These are phyloP conservation scores for Amorphotheca resinae DNA, from an alignment of 495 filamentous ascomycete genomes.

Conservation along the genomic window DNA sequence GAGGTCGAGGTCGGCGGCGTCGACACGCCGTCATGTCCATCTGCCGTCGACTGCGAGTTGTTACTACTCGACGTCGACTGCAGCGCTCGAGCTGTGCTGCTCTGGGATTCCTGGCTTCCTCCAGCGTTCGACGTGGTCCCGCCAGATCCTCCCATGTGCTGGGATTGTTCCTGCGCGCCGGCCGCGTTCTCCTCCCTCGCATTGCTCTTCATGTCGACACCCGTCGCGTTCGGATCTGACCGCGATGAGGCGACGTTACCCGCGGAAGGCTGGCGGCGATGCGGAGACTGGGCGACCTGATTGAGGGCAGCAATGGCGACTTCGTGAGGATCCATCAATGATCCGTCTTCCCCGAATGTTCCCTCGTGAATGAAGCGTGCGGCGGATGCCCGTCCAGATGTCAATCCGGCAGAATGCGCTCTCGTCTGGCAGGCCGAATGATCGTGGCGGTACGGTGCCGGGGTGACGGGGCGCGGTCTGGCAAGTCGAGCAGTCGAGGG, in stretches of 20 bases:
- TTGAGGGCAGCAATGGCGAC: conserved; percentile 16
- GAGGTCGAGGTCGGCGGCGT: conserved; percentile 19
- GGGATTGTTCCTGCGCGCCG: conserved; percentile 1
- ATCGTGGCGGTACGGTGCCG: not conserved
- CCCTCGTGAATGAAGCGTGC: not conserved
- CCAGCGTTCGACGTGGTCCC: not conserved
- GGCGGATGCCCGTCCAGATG: not conserved
- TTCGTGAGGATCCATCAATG: conserved; percentile 11
- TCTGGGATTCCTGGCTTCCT: conserved; percentile 1
- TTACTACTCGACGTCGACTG: conserved; percentile 9
- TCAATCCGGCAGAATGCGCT: no score
- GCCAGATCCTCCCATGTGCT: not conserved
- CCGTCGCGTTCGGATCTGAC: conserved; percentile 9
- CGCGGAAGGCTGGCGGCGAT: conserved; percentile 1
- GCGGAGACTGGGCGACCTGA: conserved; percentile 10
- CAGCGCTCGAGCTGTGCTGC: not conserved
- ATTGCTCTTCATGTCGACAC: conserved; percentile 14
- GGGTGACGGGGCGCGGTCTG: not conserved
- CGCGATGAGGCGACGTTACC: conserved; percentile 8
- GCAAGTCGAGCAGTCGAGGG: not conserved
- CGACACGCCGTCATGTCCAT: conserved; percentile 12
- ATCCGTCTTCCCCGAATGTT: not conserved
- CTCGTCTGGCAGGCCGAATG: no score
- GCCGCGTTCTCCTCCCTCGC: conserved; percentile 3
- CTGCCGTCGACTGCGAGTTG: conserved; percentile 16